Evolutionary conservation across 768 basidiomycete species (phyloP).

Genomic region (Phanerochaete carnosa): DNA sequence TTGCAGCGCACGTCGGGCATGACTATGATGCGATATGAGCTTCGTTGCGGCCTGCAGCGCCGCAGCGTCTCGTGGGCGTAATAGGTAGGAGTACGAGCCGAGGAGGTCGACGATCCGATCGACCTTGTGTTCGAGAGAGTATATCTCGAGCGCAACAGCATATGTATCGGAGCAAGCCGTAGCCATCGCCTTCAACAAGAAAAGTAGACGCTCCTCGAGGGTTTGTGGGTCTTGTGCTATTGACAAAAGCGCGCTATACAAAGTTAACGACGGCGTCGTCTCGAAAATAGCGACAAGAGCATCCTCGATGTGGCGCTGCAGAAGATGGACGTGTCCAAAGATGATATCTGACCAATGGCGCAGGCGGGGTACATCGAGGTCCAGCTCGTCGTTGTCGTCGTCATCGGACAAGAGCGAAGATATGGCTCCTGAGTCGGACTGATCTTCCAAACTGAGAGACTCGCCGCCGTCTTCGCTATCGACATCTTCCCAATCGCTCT

Average conservation of each 20-base stretch:
- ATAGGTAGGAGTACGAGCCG: conserved; percentile 44
- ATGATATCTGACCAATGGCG: conserved; percentile 49
- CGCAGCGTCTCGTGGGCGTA: conserved; percentile 56
- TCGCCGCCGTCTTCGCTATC: conserved; percentile 25
- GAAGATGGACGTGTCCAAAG: conserved; percentile 34
- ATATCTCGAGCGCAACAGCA: conserved; percentile 52
- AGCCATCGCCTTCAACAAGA: conserved; percentile 38
- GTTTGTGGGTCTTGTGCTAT: conserved; percentile 28
- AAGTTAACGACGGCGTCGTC: conserved; percentile 40
- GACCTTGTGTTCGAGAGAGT: conserved; percentile 34
- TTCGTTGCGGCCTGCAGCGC: conserved; percentile 44
- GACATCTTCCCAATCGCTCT: conserved; percentile 28
- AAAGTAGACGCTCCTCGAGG: conserved; percentile 24
- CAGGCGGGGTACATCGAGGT: conserved; percentile 33
- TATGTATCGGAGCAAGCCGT: conserved; percentile 49
- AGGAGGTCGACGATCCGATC: conserved; percentile 40
- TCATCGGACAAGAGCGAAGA: conserved; percentile 6
- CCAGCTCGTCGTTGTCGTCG: conserved; percentile 17
- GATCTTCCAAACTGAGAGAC: conserved; percentile 11
- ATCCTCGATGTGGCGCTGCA: conserved; percentile 44
- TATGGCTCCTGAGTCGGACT: conserved; percentile 10
- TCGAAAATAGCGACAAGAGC: conserved; percentile 48
- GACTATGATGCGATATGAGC: conserved; percentile 31
- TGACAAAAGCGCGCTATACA: conserved; percentile 42
- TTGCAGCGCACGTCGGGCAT: conserved; percentile 31